A percentile compares a stretch with the other conserved stretches of the same genome.
phyloP scores from a whole-genome alignment of 192 early-diverging fungal species.

The Backusella sp. region DNA sequence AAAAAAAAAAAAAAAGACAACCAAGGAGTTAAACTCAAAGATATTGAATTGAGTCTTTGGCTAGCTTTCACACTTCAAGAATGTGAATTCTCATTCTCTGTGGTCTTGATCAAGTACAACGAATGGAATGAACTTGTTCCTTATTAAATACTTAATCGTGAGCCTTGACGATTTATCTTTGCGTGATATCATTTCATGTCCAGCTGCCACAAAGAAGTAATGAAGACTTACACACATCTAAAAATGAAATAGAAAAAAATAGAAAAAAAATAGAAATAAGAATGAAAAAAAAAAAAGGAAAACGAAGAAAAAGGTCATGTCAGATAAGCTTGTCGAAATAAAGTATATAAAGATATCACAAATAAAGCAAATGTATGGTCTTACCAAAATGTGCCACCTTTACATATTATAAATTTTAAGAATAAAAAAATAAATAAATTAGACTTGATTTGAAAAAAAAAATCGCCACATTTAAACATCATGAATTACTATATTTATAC shows the following conservation, averaged over 20 bases:
- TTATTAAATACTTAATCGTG: neutral
- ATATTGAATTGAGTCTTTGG: constrained; percentile 10
- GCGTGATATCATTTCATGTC: constrained; percentile 10
- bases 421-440: constrained; percentile 2
- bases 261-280: neutral
- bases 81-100: constrained; percentile 19
- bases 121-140: neutral
- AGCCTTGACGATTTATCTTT: neutral
- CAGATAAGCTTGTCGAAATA: constrained; percentile 7
- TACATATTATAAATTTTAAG: neutral
- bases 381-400: constrained; percentile 16
- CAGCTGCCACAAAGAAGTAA: constrained; percentile 27
- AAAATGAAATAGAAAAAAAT: neutral
- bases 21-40: neutral
- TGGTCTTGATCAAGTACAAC: neutral
- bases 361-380: neutral
- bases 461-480: neutral
- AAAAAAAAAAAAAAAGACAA: constrained; percentile 6
- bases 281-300: neutral
- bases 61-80: constrained; percentile 13
- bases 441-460: neutral
- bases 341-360: neutral
- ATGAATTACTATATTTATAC: neutral
- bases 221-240: constrained; percentile 34
- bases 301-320: neutral